Evolutionary conservation across 164 flowering plant genomes (phyloP).

Genomic region (Vitis cinerea): DNA sequence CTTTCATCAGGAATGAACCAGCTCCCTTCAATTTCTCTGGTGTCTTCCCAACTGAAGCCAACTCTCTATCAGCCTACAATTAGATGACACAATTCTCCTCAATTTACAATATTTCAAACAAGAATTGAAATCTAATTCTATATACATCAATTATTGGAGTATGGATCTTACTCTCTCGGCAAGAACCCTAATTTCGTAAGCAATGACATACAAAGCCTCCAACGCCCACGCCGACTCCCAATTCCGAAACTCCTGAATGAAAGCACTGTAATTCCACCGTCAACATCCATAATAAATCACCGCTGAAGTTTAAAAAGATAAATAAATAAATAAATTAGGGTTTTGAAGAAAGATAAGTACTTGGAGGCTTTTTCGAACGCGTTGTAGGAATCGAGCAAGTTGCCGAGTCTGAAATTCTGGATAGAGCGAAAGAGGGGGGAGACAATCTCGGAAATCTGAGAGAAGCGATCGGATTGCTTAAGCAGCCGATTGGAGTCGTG

Average conservation of each 20-base stretch:
- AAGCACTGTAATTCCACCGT: constrained; percentile 58
- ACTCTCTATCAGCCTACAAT: constrained; percentile 86
- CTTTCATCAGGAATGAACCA: constrained; percentile 97
- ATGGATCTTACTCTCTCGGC: constrained; percentile 75
- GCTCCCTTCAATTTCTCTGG: constrained; percentile 97
- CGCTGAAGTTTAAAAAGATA: background rate
- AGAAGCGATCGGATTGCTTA: constrained; percentile 61
- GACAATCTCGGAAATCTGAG: constrained; percentile 67
- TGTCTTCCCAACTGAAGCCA: constrained; percentile 72
- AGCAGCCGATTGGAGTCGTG: constrained; percentile 79
- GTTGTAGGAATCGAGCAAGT: constrained; percentile 66
- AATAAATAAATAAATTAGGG: background rate
- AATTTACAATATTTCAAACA: background rate
- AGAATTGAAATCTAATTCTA: background rate
- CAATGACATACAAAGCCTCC: constrained; percentile 72
- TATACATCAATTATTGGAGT: background rate
- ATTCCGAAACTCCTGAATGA: constrained; percentile 89
- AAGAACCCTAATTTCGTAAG: constrained; percentile 88
- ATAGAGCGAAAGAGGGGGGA: constrained; percentile 59
- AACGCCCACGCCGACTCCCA: constrained; percentile 99
- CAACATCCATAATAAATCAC: constrained; percentile 1
- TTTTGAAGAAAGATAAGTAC: constrained; percentile 28
- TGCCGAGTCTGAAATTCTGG: constrained; percentile 57
- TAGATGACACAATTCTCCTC: background rate
- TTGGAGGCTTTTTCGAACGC: constrained; percentile 87